Conservation (phyloP, 306 rosid species). For the Rosa persica region DNA sequence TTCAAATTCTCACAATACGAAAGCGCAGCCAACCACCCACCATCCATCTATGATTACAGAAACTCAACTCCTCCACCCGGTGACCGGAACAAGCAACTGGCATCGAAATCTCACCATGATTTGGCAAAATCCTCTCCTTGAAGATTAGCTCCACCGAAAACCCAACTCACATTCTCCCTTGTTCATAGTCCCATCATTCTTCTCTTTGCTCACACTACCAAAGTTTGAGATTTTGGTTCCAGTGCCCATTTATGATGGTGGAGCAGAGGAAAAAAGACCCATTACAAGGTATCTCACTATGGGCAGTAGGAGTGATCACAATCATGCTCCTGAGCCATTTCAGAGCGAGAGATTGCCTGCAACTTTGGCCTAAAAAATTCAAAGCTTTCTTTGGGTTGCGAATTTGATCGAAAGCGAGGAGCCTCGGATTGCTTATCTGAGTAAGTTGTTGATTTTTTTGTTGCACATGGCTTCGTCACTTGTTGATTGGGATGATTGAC, state of each 20-base stretch:
- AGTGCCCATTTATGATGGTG: constrained; percentile 56
- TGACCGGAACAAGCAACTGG: too few species aligned
- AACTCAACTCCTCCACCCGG: too few species aligned
- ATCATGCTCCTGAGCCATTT: constrained; percentile 60
- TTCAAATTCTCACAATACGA: too few species aligned
- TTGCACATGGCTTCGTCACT: too few species aligned
- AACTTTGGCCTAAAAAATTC: constrained; percentile 63
- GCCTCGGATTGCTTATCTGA: too few species aligned
- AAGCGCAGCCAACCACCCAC: too few species aligned
- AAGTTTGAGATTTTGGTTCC: constrained; percentile 67
- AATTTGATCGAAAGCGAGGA: constrained; percentile 64
- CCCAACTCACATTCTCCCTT: constrained; percentile 36
- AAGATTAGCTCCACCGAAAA: too few species aligned
- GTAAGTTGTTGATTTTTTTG: too few species aligned
- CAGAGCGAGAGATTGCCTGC: constrained; percentile 86
- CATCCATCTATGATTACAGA: too few species aligned
- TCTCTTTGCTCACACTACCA: constrained; percentile 33
- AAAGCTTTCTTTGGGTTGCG: constrained; percentile 89
- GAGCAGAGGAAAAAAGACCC: constrained; percentile 21
- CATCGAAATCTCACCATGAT: too few species aligned
- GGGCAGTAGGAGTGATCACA: constrained; percentile 19
- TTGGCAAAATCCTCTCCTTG: too few species aligned
- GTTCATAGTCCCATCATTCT: constrained; percentile 21
- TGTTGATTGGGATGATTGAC: too few species aligned
- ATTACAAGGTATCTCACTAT: constrained; percentile 39